A percentile compares a stretch with the other conserved stretches of the same genome.
Conservation (phyloP, 805 yeast species). For the Candida morakotiae region DNA sequence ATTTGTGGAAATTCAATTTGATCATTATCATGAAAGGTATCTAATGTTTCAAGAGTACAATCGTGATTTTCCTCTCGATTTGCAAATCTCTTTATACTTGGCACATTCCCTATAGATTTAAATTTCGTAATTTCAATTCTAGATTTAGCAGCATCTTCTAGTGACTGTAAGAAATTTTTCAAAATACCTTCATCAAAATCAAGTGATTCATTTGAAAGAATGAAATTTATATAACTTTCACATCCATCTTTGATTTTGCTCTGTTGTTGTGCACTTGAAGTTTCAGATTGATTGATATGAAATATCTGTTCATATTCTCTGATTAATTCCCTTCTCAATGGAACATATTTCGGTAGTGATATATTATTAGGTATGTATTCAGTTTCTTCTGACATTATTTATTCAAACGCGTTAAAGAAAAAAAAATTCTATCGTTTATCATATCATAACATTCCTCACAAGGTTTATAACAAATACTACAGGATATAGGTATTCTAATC, state of each 20-base stretch:
- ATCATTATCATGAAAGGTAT: constrained; percentile 12
- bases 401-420: background rate
- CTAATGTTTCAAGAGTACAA: constrained; percentile 18
- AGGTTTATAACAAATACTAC: too few species aligned
- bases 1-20: constrained; percentile 16
- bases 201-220: constrained; percentile 6
- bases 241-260: constrained; percentile 9
- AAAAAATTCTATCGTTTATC: too few species aligned
- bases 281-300: constrained; percentile 7
- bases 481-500: too few species aligned
- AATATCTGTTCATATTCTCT: constrained; percentile 13
- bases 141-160: constrained; percentile 13
- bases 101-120: background rate
- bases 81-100: constrained; percentile 1
- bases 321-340: constrained; percentile 10
- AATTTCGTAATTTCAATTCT: constrained; percentile 11
- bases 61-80: constrained; percentile 18
- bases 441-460: too few species aligned
- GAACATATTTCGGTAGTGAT: constrained; percentile 13
- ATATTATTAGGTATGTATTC: constrained; percentile 1
- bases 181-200: constrained; percentile 10
- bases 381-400: constrained; percentile 1
- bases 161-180: constrained; percentile 8
- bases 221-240: constrained; percentile 12
- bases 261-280: constrained; percentile 7